phyloP scores from a whole-genome alignment of 805 yeast genomes.

The Myxozyma geophila region DNA sequence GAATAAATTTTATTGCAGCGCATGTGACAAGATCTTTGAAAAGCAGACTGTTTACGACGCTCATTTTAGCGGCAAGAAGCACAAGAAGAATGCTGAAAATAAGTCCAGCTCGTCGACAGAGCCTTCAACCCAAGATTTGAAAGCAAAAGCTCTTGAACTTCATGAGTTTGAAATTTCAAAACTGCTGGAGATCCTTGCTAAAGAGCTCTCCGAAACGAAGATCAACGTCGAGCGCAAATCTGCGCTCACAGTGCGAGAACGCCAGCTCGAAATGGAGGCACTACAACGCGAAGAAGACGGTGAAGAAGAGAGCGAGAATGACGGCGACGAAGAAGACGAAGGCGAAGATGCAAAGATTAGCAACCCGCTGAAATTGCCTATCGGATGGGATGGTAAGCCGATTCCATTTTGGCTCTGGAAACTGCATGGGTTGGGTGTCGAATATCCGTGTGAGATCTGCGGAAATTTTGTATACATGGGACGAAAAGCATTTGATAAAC shows the following conservation, averaged over 20 bases:
- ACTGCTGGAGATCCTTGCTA: conserved; percentile 48
- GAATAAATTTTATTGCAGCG: conserved; percentile 56
- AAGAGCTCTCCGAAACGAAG: conserved; percentile 56
- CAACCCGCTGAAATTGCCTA: conserved; percentile 65
- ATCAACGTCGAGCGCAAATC: conserved; percentile 66
- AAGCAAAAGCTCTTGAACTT: conserved; percentile 39
- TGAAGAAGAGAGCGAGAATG: conserved; percentile 32
- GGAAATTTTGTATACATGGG: conserved; percentile 77
- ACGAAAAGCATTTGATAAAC: conserved; percentile 68
- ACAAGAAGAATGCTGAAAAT: conserved; percentile 54
- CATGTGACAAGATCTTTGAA: conserved; percentile 67
- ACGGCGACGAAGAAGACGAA: conserved; percentile 42
- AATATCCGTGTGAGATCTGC: conserved; percentile 83
- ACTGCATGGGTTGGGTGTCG: conserved; percentile 78
- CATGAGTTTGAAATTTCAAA: conserved; percentile 51
- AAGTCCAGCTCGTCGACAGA: conserved; percentile 13
- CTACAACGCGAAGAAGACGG: conserved; percentile 43
- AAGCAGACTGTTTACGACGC: conserved; percentile 66
- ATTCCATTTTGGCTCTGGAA: conserved; percentile 94
- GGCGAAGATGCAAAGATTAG: conserved; percentile 45
- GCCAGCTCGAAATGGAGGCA: conserved; percentile 58
- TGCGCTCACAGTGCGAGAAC: conserved; percentile 73
- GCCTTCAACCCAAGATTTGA: not conserved
- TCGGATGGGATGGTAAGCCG: conserved; percentile 89
- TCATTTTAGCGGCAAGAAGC: conserved; percentile 78